Conservation (phyloP, 768 basidiomycete genomes). For the Gloeostereum incarnatum region DNA sequence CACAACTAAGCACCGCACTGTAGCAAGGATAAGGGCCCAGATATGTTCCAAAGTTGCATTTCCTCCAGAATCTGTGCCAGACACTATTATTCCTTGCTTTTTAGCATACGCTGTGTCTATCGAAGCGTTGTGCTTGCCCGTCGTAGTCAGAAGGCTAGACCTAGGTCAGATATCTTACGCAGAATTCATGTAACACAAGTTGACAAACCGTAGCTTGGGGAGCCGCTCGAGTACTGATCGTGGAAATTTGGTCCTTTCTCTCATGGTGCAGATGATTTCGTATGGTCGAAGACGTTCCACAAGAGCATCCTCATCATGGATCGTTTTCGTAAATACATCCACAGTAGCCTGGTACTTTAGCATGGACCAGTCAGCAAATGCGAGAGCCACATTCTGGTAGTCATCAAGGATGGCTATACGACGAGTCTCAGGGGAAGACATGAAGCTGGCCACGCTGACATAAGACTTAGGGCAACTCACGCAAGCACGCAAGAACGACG, state of each 20-base stretch:
- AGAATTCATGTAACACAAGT: neutral
- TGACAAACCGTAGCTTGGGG: constrained; percentile 39
- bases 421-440: constrained; percentile 5
- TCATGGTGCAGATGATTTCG: constrained; percentile 54
- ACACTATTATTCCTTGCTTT: constrained; percentile 39
- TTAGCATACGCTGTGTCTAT: constrained; percentile 41
- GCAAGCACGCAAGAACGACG: neutral
- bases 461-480: neutral
- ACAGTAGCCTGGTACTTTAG: constrained; percentile 25
- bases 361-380: constrained; percentile 43
- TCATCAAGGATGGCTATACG: constrained; percentile 54
- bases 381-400: constrained; percentile 45
- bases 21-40: constrained; percentile 51
- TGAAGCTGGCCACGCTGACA: neutral
- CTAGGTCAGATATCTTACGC: neutral
- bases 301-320: constrained; percentile 41
- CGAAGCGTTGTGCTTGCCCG: constrained; percentile 36
- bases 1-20: constrained; percentile 34
- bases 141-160: constrained; percentile 45
- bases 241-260: constrained; percentile 54
- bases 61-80: constrained; percentile 33
- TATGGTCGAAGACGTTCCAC: constrained; percentile 39
- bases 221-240: constrained; percentile 39
- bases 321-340: constrained; percentile 42
- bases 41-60: constrained; percentile 54